A percentile compares a stretch with the other conserved stretches of the same genome.
Evolutionary conservation across 2,329 filamentous ascomycete species (phyloP).

Genomic region (Zasmidium citrigriseum): DNA sequence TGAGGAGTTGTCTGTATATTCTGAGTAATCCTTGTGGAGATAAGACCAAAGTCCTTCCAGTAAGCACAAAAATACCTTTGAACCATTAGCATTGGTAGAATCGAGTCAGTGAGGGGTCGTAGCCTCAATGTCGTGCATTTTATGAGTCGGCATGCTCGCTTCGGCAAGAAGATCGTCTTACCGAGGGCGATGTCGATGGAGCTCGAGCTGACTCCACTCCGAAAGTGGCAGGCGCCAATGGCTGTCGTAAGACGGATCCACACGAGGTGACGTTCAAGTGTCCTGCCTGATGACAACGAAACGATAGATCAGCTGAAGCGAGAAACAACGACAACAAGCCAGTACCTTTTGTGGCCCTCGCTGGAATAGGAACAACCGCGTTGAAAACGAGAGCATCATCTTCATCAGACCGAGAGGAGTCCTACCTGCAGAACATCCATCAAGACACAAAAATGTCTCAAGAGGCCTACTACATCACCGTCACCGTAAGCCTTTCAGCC

Average conservation of each 20-base stretch:
- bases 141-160: not conserved
- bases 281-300: too few species aligned
- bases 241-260: not conserved
- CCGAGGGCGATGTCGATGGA: not conserved
- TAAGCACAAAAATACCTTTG: not conserved
- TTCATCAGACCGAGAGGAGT: too few species aligned
- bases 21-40: not conserved
- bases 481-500: not conserved
- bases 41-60: not conserved
- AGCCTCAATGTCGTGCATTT: not conserved
- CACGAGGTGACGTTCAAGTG: too few species aligned
- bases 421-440: too few species aligned
- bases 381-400: too few species aligned
- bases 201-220: not conserved
- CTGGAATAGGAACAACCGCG: too few species aligned
- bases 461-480: too few species aligned
- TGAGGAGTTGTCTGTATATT: not conserved
- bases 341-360: too few species aligned
- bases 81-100: not conserved
- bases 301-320: too few species aligned
- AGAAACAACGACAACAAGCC: too few species aligned
- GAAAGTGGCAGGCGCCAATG: not conserved
- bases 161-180: not conserved
- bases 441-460: too few species aligned
- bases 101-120: constrained; percentile 4